phyloP scores from a whole-genome alignment of 371 early-diverging fungal genomes.

The Zopfochytrium polystomum region DNA sequence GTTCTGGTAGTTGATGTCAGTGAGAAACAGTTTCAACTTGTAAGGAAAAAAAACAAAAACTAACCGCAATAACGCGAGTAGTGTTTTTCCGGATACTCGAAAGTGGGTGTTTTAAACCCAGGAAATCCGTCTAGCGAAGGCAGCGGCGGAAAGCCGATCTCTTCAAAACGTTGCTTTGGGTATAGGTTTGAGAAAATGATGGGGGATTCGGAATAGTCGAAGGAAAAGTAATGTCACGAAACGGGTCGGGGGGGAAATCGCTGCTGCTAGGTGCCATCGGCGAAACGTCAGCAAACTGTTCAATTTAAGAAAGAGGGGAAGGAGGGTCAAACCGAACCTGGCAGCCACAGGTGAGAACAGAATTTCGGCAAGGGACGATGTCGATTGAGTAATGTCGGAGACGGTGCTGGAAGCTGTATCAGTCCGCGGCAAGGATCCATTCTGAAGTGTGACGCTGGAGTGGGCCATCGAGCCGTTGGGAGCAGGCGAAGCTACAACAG shows the following conservation, averaged over 20 bases:
- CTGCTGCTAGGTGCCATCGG: background rate
- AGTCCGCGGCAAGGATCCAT: no score
- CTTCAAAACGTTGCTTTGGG: slow-evolving; percentile 10
- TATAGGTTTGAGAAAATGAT: slow-evolving; percentile 19
- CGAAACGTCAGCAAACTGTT: background rate
- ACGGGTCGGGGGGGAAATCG: background rate
- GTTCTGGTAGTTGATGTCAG: slow-evolving; percentile 52
- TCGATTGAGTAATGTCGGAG: no score
- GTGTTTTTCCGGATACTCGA: slow-evolving; percentile 21
- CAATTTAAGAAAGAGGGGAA: background rate
- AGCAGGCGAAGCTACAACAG: no score
- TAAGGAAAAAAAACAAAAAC: background rate
- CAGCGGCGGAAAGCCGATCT: background rate
- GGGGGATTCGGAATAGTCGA: background rate
- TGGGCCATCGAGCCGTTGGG: no score
- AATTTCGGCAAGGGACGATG: background rate
- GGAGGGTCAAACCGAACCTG: background rate
- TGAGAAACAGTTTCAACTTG: slow-evolving; percentile 53
- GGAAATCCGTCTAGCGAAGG: slow-evolving; percentile 7
- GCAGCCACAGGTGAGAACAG: background rate
- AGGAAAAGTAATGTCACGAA: background rate
- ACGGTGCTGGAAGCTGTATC: no score
- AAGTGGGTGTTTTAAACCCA: slow-evolving; percentile 5
- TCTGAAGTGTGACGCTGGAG: no score
- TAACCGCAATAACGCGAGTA: slow-evolving; percentile 41